These are phyloP conservation scores for Ormosia semicastrata DNA, from an alignment of 306 rosid genomes.

Conservation along the genomic window DNA sequence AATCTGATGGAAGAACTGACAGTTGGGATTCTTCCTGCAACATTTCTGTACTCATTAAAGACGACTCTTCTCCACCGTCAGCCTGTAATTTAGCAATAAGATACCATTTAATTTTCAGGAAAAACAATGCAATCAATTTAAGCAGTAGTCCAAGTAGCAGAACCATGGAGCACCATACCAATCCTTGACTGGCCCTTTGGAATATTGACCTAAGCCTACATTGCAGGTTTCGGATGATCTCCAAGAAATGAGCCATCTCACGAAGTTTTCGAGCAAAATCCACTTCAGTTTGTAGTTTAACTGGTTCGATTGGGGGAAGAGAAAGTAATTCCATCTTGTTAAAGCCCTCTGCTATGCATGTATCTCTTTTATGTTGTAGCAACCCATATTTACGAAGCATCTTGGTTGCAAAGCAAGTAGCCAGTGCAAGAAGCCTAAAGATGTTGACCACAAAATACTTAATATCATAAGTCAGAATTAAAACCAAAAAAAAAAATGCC, in stretches of 20 bases:
- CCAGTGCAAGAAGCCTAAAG: slow-evolving; percentile 83
- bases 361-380: slow-evolving; percentile 51
- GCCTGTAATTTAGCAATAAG: slow-evolving; percentile 52
- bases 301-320: slow-evolving; percentile 57
- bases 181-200: slow-evolving; percentile 71
- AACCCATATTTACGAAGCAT: slow-evolving; percentile 86
- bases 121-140: neutral
- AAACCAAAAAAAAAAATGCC: neutral
- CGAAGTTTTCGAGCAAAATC: slow-evolving; percentile 59
- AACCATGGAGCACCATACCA: slow-evolving; percentile 47
- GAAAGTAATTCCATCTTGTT: slow-evolving; percentile 42
- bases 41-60: slow-evolving; percentile 40
- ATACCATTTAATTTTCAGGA: slow-evolving; percentile 19
- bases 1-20: slow-evolving; percentile 49
- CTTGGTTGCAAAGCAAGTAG: slow-evolving; percentile 77
- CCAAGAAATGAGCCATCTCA: slow-evolving; percentile 94
- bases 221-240: slow-evolving; percentile 83
- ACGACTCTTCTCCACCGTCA: slow-evolving; percentile 49
- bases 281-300: slow-evolving; percentile 46
- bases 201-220: slow-evolving; percentile 64
- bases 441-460: slow-evolving; percentile 26
- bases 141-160: slow-evolving; percentile 21
- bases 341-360: slow-evolving; percentile 34
- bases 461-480: slow-evolving; percentile 18
- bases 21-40: slow-evolving; percentile 59